Percentiles rank a stretch among this genome's conserved stretches.
These are phyloP conservation scores for Fraxinus sp. DNA, from an alignment of 305 asterid species.

Conservation along the genomic window DNA sequence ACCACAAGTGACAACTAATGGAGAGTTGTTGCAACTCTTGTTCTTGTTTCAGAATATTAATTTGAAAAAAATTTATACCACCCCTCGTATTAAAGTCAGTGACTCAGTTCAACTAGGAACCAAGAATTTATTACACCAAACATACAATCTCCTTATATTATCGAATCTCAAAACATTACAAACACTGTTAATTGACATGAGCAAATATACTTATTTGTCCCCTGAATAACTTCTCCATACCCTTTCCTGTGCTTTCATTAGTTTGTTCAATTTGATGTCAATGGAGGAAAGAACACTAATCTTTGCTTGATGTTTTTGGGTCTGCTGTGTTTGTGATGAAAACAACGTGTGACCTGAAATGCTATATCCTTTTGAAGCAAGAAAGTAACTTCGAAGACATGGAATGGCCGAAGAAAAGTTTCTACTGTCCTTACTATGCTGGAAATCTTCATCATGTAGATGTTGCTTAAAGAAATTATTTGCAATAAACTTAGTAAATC, in stretches of 20 bases:
- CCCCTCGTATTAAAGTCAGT: neutral
- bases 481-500: neutral
- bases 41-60: neutral
- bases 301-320: neutral
- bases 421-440: neutral
- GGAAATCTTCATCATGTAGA: neutral
- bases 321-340: neutral
- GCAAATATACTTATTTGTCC: neutral
- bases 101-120: neutral
- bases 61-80: neutral
- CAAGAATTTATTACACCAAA: neutral
- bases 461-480: neutral
- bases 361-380: neutral
- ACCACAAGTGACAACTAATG: neutral
- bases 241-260: neutral
- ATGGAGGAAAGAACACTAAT: neutral
- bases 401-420: neutral
- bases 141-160: neutral
- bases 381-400: neutral
- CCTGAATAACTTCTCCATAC: neutral
- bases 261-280: neutral
- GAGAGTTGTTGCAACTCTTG: neutral
- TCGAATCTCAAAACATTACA: neutral
- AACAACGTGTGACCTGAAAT: neutral
- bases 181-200: neutral